These are phyloP conservation scores for Phialophora verrucosa DNA, from an alignment of 2,329 filamentous ascomycete species.

Conservation along the genomic window DNA sequence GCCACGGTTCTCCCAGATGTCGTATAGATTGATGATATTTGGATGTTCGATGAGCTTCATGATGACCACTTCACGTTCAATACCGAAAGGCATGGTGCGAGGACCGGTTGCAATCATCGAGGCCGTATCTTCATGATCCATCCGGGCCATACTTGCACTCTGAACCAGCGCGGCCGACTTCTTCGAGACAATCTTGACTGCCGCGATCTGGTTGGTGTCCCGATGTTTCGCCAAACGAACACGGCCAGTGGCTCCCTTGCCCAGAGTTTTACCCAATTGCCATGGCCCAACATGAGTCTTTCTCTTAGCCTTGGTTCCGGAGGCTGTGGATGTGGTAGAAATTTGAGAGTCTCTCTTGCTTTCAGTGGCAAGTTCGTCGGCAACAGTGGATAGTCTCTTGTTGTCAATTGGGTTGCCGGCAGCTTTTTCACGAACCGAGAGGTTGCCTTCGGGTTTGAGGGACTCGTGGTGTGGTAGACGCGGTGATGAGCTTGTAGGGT, in stretches of 20 bases:
- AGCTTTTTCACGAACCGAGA: slow-evolving; percentile 30
- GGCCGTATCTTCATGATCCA: slow-evolving; percentile 72
- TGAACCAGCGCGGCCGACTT: slow-evolving; percentile 78
- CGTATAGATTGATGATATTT: slow-evolving; percentile 91
- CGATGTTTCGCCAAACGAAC: slow-evolving; percentile 85
- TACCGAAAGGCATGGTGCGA: slow-evolving; percentile 79
- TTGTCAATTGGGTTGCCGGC: slow-evolving; percentile 47
- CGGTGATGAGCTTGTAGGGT: slow-evolving; percentile 23
- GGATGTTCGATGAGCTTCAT: slow-evolving; percentile 96
- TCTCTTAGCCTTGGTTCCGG: slow-evolving; percentile 56
- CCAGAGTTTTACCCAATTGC: slow-evolving; percentile 87
- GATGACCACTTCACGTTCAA: slow-evolving; percentile 94
- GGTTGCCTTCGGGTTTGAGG: slow-evolving; percentile 40
- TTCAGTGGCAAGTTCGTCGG: slow-evolving; percentile 53
- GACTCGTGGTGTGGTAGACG: slow-evolving; percentile 41
- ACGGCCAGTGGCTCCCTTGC: slow-evolving; percentile 85
- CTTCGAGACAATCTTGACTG: slow-evolving; percentile 95
- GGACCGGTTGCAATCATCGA: slow-evolving; percentile 64
- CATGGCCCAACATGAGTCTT: slow-evolving; percentile 89
- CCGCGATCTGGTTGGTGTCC: slow-evolving; percentile 78
- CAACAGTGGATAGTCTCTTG: slow-evolving; percentile 60
- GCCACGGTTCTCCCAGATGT: slow-evolving; percentile 96
- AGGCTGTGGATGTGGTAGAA: slow-evolving; percentile 29
- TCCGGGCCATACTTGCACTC: slow-evolving; percentile 80
- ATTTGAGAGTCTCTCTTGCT: slow-evolving; percentile 54